Conservation (phyloP, 73 alveolate genomes). For the Paramecium primaurelia region DNA sequence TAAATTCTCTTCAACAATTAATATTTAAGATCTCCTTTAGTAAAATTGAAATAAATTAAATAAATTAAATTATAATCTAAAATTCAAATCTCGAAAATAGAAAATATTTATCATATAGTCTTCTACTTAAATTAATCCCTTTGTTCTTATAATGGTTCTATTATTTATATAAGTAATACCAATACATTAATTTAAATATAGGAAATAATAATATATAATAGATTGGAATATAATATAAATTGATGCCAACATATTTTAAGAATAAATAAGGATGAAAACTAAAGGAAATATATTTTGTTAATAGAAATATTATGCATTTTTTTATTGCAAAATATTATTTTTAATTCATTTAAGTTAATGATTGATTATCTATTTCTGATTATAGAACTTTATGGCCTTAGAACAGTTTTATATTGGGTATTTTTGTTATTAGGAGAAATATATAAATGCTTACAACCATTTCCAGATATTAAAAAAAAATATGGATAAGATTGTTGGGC, state of each 20-base stretch:
- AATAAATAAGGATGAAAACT: background rate
- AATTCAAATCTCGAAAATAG: background rate
- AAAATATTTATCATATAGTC: background rate
- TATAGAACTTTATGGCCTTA: background rate
- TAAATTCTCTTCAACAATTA: background rate
- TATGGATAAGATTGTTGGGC: conserved; percentile 55
- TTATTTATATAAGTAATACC: too few species aligned
- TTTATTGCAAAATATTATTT: background rate
- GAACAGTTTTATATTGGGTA: background rate
- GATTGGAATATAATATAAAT: too few species aligned
- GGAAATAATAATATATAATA: too few species aligned
- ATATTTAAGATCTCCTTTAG: conserved; percentile 9
- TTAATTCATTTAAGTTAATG: background rate
- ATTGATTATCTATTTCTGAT: background rate
- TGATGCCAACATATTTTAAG: too few species aligned
- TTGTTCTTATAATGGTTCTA: background rate
- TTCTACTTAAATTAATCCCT: background rate
- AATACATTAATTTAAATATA: too few species aligned
- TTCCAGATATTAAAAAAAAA: background rate
- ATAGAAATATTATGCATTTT: background rate
- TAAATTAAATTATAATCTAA: background rate
- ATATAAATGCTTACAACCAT: background rate
- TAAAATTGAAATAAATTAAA: background rate
- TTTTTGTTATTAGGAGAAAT: background rate
- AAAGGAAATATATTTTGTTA: background rate